Evolutionary conservation across 225 moss, liverwort and hornwort genomes (phyloP).

Genomic region (Lunularia cruciata): DNA sequence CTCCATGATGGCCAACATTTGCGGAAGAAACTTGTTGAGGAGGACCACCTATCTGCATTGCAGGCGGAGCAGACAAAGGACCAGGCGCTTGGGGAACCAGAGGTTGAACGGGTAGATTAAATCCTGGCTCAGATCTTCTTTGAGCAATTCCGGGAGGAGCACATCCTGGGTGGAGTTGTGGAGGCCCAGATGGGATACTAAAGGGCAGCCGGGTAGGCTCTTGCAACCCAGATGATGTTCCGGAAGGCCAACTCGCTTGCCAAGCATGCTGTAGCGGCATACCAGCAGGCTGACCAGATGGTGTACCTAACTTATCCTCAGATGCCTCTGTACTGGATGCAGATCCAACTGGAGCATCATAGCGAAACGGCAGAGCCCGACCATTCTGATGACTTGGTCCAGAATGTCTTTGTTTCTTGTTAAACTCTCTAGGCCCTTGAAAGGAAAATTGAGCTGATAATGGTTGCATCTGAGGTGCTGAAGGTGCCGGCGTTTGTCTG

Average conservation of each 20-base stretch:
- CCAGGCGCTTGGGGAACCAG: constrained; percentile 13
- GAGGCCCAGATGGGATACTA: constrained; percentile 19
- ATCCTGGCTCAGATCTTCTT: constrained; percentile 15
- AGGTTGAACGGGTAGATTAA: constrained; percentile 18
- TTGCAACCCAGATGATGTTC: constrained; percentile 18
- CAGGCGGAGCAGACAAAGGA: constrained; percentile 19
- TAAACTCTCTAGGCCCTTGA: constrained; percentile 10
- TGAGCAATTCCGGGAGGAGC: background rate
- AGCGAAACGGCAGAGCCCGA: background rate
- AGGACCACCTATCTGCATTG: constrained; percentile 21
- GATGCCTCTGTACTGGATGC: constrained; percentile 7
- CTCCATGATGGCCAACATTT: constrained; percentile 25
- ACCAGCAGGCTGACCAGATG: constrained; percentile 12
- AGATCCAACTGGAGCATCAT: constrained; percentile 10
- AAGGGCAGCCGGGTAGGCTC: constrained; percentile 27
- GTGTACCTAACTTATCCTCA: constrained; percentile 14
- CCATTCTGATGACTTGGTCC: constrained; percentile 1
- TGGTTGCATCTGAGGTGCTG: constrained; percentile 5
- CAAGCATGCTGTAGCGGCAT: constrained; percentile 5
- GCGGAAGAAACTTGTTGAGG: constrained; percentile 24
- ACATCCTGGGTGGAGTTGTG: constrained; percentile 7
- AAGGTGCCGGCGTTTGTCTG: constrained; percentile 4
- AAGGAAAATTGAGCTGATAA: constrained; percentile 15
- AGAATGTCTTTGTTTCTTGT: constrained; percentile 13
- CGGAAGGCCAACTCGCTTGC: constrained; percentile 26